Evolutionary conservation across 2,329 filamentous ascomycete genomes (phyloP), one percentile per base, ranked within the genome.

Genomic region (Elsinoe arachidis): DNA sequence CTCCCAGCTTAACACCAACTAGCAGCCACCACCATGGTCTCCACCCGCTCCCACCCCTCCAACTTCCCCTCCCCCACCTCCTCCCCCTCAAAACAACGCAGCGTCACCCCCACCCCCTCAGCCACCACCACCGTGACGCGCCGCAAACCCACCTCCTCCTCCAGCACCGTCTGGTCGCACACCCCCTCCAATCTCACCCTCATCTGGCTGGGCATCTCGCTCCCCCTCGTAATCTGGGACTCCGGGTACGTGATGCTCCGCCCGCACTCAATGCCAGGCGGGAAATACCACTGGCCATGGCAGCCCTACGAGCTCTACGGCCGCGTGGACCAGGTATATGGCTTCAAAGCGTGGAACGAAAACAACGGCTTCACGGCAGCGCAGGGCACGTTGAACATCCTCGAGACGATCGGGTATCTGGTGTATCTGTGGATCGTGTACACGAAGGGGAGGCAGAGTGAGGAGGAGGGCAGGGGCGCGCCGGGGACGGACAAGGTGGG

Each of bases 141-240:
- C 43, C 37, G 23, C 35, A 57, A 47, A 44, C 33, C 17, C 14
- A 33, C 21, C 6, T 14, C 47, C 12, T 34, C 39, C 17, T 56
- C 38, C 52, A 9, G 4, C 11, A 3, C 33, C n/a, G 49, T 53
- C 1, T 83, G 82, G 81, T 74, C 78, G 10, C 84, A 87, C 66
- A 82, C 78, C 0, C 80, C 82, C 2, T 80, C 80, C 11, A 78
- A 78, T 54, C 67, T 83, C 11, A 76, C 81, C 19, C 78, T 89
- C 43, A 63, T 83, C 61, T 95, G 90, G 90, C 78, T 95, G 23
- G 72, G 78, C 59, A 62, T 92, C 60, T 90, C 87, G 17, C 73
- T 93, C 14, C 88, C 88, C 1, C 79, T 95, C 60, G 88, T 95
- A 51, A 67, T 82, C 53, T 95, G 90, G 90, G 90, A 96, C 73